A percentile compares a stretch with the other conserved stretches of the same genome.
Conservation (phyloP, 352 stramenopile species). For the Peronospora belbahrii region DNA sequence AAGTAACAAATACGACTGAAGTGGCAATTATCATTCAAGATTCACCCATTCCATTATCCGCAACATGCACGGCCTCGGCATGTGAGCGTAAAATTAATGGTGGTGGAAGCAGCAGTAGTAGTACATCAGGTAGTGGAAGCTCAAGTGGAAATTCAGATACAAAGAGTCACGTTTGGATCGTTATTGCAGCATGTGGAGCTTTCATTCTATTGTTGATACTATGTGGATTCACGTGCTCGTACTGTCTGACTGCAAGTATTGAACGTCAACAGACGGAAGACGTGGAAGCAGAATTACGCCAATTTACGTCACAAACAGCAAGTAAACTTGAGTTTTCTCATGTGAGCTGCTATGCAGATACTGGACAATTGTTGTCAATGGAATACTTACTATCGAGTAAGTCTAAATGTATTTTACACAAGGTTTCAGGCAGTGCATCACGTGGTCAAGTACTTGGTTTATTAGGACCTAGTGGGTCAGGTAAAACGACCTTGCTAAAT, state of each 20-base stretch:
- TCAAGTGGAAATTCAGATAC: slow-evolving; percentile 9
- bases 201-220: slow-evolving; percentile 10
- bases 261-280: slow-evolving; percentile 8
- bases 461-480: slow-evolving; percentile 67
- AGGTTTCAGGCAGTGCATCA: slow-evolving; percentile 43
- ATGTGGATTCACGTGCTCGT: slow-evolving; percentile 13
- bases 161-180: slow-evolving; percentile 10
- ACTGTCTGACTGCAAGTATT: slow-evolving; percentile 12
- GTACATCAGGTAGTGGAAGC: slow-evolving; percentile 22
- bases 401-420: slow-evolving; percentile 45
- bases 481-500: slow-evolving; percentile 82
- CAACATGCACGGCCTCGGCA: slow-evolving; percentile 52
- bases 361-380: neutral
- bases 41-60: slow-evolving; percentile 57
- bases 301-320: slow-evolving; percentile 35
- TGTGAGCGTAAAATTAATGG: slow-evolving; percentile 38
- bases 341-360: slow-evolving; percentile 42
- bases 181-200: slow-evolving; percentile 13
- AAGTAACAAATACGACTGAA: slow-evolving; percentile 33
- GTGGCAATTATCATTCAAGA: slow-evolving; percentile 62
- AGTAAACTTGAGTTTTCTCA: slow-evolving; percentile 47
- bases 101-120: slow-evolving; percentile 21
- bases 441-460: slow-evolving; percentile 62
- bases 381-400: neutral
- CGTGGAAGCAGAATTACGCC: slow-evolving; percentile 38